A percentile compares a stretch with the other conserved stretches of the same genome.
Conservation (phyloP, 345 rosid species). For the Nasturtium officinale region DNA sequence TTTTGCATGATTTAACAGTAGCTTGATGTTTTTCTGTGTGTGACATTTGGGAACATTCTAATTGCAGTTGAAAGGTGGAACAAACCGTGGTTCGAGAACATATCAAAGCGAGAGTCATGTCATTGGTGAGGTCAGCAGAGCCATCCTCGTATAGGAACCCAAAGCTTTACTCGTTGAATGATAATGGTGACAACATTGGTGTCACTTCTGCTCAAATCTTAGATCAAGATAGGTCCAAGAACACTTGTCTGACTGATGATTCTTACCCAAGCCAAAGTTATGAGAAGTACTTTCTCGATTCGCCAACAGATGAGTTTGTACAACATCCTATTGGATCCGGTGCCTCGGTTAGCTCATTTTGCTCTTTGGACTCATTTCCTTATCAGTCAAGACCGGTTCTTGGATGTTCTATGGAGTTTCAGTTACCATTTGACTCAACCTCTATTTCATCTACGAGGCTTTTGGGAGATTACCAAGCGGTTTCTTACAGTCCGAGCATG, state of each 20-base stretch:
- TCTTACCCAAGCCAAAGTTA: constrained; percentile 69
- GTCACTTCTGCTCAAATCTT: constrained; percentile 51
- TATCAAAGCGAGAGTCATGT: constrained; percentile 51
- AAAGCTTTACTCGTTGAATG: constrained; percentile 58
- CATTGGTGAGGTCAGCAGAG: constrained; percentile 68
- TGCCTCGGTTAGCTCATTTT: constrained; percentile 58
- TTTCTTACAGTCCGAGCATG: constrained; percentile 54
- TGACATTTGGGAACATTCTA: background rate
- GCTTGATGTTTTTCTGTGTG: constrained; percentile 17
- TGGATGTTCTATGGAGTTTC: constrained; percentile 50
- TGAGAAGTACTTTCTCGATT: constrained; percentile 80
- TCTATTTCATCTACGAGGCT: constrained; percentile 36
- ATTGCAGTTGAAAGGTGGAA: constrained; percentile 35
- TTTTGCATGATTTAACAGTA: constrained; percentile 6
- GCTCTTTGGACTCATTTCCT: constrained; percentile 48
- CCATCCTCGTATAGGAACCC: constrained; percentile 61
- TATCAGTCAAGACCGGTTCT: constrained; percentile 53
- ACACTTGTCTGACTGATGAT: constrained; percentile 58
- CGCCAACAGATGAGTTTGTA: constrained; percentile 61
- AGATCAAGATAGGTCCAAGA: constrained; percentile 57
- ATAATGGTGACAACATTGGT: constrained; percentile 48
- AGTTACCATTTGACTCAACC: constrained; percentile 47
- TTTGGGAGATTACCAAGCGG: constrained; percentile 45
- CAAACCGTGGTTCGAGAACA: constrained; percentile 37
- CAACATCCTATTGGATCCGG: constrained; percentile 58